Base-by-base conservation (phyloP, 2,329 filamentous ascomycete species). In the Nigrospora osmanthi region DNA sequence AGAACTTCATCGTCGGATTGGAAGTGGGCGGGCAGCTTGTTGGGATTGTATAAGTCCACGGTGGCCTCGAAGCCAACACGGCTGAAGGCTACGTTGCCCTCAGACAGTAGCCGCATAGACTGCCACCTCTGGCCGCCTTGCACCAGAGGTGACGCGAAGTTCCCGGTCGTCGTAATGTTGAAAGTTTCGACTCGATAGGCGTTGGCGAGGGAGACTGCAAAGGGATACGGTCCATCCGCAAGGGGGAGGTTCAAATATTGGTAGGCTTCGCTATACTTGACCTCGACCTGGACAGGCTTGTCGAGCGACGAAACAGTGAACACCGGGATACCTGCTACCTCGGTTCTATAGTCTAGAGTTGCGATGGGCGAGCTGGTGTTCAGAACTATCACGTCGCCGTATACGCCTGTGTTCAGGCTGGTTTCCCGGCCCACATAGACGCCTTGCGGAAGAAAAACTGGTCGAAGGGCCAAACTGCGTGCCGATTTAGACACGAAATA, bases 101-200 rank as follows among this genome's bases (percentile, higher is more conserved):
- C 55, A 0, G 60, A 65, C 15, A 70, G 51, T 0, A 70, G 52
- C 2, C 55, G 54, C 19, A 69, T 51, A 0, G 63, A 60, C 46
- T 68, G 58, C 66, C 66, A 71, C 49, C 62, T 52, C 48, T 67
- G 64, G 0, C 63, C 65, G 4, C 66, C 68, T 49, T 70, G 67
- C 0, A 69, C 45, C 34, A 70, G 60, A 16, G 56, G 63, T 1
- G 59, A 62, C 9, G 61, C 45, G 0, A 59, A 17, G 3, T 48
- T 43, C 3, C 66, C 65, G 1, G 42, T 11, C 0, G 46, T 37
- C 0, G 59, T 64, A n/a, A 69, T 34, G 11, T 66, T 58, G 47
- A 68, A 64, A 0, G 65, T 68, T 44, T 69, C 65, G 4, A 60
- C 53, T 2, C 67, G 60, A 44, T 64, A 68, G 2, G 54, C 58